phyloP scores from a whole-genome alignment of 2,329 filamentous ascomycete genomes.

The Pleoardoris graminearum region DNA sequence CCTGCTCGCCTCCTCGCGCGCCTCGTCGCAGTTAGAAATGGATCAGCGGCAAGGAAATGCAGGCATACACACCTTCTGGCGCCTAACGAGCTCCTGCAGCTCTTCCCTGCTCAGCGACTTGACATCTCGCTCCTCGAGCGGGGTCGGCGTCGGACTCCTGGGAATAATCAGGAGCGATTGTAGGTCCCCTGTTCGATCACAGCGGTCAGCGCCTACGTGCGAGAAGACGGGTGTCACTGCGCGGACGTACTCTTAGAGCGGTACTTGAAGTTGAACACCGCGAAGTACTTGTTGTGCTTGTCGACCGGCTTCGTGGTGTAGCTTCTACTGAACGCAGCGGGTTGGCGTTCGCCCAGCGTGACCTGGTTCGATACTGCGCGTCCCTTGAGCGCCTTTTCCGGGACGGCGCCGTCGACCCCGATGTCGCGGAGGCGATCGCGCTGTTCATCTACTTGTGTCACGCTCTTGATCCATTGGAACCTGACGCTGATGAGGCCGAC shows the following conservation, averaged over 20 bases:
- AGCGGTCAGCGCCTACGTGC: background rate
- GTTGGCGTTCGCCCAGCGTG: background rate
- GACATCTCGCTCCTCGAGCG: constrained; percentile 5
- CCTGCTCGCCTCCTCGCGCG: background rate
- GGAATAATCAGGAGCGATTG: constrained; percentile 40
- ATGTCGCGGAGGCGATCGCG: no score
- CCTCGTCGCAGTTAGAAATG: background rate
- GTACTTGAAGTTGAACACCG: constrained; percentile 25
- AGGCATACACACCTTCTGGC: constrained; percentile 14
- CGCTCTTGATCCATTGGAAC: no score
- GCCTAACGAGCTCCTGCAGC: constrained; percentile 21
- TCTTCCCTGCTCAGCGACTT: constrained; percentile 18
- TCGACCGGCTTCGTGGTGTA: background rate
- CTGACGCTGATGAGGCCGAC: no score
- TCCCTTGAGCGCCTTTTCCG: constrained; percentile 30
- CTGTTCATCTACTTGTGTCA: no score
- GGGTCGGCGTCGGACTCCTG: constrained; percentile 20
- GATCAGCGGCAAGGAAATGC: background rate
- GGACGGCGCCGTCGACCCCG: no score
- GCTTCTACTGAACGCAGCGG: background rate
- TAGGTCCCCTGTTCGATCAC: constrained; percentile 25
- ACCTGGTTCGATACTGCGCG: constrained; percentile 17
- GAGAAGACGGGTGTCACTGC: fast-evolving
- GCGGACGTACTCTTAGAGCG: constrained; percentile 19
- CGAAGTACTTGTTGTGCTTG: constrained; percentile 17